Percentiles rank a stretch among this genome's conserved stretches.
These are phyloP conservation scores for Camellia lanceoleosa DNA, from an alignment of 148 eudicot genomes.

Conservation along the genomic window DNA sequence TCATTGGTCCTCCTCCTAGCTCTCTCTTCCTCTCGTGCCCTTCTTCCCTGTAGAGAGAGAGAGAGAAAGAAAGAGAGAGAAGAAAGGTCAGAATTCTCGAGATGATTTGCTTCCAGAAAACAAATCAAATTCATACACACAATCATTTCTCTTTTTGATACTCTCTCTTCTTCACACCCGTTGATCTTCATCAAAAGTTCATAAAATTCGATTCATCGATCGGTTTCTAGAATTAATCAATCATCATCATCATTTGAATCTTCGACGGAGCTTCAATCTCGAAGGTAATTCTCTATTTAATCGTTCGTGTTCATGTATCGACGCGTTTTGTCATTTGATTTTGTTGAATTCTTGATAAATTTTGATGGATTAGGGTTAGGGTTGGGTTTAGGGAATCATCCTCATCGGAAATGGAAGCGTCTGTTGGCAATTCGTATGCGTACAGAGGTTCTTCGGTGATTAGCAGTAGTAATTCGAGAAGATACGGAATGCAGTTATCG, in stretches of 20 bases:
- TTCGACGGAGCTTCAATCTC: constrained; percentile 40
- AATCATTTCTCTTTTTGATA: neutral
- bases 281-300: constrained; percentile 25
- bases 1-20: too few relatives aligned
- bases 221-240: neutral
- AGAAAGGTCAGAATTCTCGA: too few relatives aligned
- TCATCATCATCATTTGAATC: constrained; percentile 3
- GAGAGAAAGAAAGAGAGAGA: too few relatives aligned
- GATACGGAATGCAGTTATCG: constrained; percentile 50
- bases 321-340: too few relatives aligned
- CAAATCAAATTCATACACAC: too few relatives aligned
- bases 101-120: too few relatives aligned
- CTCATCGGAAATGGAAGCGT: constrained; percentile 48
- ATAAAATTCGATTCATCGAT: neutral
- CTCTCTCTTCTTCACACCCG: neutral
- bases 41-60: too few relatives aligned
- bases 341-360: neutral
- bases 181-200: too few relatives aligned
- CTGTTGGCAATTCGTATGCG: constrained; percentile 48
- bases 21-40: too few relatives aligned
- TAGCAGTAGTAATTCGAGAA: constrained; percentile 31
- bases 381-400: constrained; percentile 42
- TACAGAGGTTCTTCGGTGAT: constrained; percentile 30
- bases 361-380: constrained; percentile 37
- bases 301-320: too few relatives aligned